Percentiles rank a stretch among this genome's conserved stretches.
Conservation (phyloP, 1,284 basidiomycete species). For the Rhodotorula sp. region DNA sequence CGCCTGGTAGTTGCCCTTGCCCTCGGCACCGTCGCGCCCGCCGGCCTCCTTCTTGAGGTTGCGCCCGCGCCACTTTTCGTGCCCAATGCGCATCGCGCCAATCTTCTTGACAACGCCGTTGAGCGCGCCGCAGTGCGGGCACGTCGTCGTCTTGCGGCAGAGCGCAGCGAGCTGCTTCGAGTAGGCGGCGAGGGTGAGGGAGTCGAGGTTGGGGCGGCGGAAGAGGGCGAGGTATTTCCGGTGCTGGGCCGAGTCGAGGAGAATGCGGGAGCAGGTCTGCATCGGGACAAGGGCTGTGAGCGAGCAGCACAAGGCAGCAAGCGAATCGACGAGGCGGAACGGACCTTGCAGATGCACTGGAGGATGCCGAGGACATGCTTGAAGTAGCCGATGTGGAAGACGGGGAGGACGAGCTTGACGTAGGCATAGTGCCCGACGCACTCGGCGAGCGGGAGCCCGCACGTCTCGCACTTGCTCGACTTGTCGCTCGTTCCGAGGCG, state of each 20-base stretch:
- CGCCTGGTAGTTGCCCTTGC: conserved; percentile 57
- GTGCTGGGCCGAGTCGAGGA: conserved; percentile 87
- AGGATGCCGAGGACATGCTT: conserved; percentile 88
- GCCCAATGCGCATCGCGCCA: conserved; percentile 91
- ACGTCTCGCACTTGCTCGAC: conserved; percentile 88
- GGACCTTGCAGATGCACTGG: conserved; percentile 93
- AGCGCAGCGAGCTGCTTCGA: conserved; percentile 85
- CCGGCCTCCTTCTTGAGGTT: conserved; percentile 83
- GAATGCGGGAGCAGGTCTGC: conserved; percentile 88
- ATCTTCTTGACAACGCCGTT: conserved; percentile 98
- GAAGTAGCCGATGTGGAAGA: conserved; percentile 96
- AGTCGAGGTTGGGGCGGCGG: conserved; percentile 86
- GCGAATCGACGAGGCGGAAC: conserved; percentile 33
- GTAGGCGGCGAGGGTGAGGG: conserved; percentile 81
- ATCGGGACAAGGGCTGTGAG: neutral
- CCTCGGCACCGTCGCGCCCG: conserved; percentile 33
- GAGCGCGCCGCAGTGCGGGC: conserved; percentile 87
- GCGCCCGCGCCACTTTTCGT: conserved; percentile 95
- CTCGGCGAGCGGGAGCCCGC: conserved; percentile 85
- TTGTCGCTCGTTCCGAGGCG: conserved; percentile 94
- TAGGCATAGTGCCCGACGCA: conserved; percentile 82
- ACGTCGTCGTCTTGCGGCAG: conserved; percentile 88
- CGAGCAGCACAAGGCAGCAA: too few species aligned
- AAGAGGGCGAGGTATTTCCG: conserved; percentile 83
- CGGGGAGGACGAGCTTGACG: conserved; percentile 91